A percentile compares a stretch with the other conserved stretches of the same genome.
These are phyloP conservation scores for Trypanosoma platydactyli DNA, from an alignment of 208 protist genomes.

Conservation along the genomic window DNA sequence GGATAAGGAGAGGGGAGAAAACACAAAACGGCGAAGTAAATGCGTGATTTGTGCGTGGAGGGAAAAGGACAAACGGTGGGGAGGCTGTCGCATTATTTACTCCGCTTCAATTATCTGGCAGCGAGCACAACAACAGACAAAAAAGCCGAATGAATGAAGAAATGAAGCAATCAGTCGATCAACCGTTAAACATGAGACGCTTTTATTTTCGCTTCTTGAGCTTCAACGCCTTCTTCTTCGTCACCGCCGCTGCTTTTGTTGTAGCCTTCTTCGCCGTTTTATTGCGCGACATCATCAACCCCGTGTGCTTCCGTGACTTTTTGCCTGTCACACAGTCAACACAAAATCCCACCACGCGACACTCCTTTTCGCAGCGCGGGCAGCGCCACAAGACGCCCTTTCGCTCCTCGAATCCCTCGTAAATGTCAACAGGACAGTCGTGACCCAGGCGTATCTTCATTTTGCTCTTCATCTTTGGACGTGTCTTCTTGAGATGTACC, in stretches of 20 bases:
- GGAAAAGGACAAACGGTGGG: too few species aligned
- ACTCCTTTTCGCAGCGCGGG: slow-evolving; percentile 60
- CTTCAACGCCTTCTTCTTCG: slow-evolving; percentile 33
- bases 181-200: too few species aligned
- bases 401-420: slow-evolving; percentile 80
- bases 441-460: slow-evolving; percentile 89
- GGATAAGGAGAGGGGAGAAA: too few species aligned
- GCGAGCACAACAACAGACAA: too few species aligned
- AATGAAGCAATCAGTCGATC: too few species aligned
- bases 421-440: slow-evolving; percentile 82
- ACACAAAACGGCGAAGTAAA: too few species aligned
- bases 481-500: slow-evolving; percentile 87
- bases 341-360: slow-evolving; percentile 86
- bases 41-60: too few species aligned
- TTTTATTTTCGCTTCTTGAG: slow-evolving; percentile 27
- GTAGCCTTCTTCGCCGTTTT: slow-evolving; percentile 39
- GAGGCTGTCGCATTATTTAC: too few species aligned
- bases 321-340: slow-evolving; percentile 73
- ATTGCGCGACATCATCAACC: slow-evolving; percentile 53
- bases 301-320: slow-evolving; percentile 60
- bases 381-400: slow-evolving; percentile 85
- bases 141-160: too few species aligned
- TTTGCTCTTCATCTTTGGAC: slow-evolving; percentile 88
- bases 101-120: too few species aligned
- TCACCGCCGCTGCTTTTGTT: slow-evolving; percentile 23